These are phyloP conservation scores for Yarrowia deformans DNA, from an alignment of 805 yeast species.

Conservation along the genomic window DNA sequence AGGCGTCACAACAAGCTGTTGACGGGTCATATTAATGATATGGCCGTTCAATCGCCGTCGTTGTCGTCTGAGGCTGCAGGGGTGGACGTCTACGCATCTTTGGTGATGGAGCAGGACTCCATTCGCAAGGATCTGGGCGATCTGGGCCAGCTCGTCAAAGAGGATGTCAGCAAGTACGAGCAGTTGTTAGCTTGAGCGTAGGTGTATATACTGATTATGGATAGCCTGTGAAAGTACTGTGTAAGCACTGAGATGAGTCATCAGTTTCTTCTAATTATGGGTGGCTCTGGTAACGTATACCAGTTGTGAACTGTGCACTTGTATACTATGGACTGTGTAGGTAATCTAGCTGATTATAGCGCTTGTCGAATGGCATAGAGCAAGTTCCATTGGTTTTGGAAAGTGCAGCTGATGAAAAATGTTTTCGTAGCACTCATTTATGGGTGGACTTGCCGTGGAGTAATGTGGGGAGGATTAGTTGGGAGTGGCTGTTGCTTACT, in stretches of 20 bases:
- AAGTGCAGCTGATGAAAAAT: background rate
- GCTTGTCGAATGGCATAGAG: background rate
- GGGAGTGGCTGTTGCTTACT: no score
- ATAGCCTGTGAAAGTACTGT: background rate
- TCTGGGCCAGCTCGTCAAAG: conserved; percentile 34
- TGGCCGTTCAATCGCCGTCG: conserved; percentile 13
- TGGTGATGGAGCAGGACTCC: conserved; percentile 42
- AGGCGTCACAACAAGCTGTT: conserved; percentile 44
- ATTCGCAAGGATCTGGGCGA: conserved; percentile 43
- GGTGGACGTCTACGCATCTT: background rate
- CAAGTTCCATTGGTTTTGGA: background rate
- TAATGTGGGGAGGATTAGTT: no score
- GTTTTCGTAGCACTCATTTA: background rate
- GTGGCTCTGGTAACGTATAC: background rate
- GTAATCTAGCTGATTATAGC: no score
- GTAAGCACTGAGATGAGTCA: background rate
- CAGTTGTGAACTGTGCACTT: no score
- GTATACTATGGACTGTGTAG: background rate
- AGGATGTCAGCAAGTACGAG: conserved; percentile 40
- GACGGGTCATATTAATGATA: conserved; percentile 43
- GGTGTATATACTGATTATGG: background rate
- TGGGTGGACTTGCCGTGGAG: background rate
- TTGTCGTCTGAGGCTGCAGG: background rate
- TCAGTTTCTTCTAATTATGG: background rate
- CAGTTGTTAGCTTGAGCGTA: conserved; percentile 20